Conservation (phyloP, 2,329 filamentous ascomycete genomes). For the Botryotinia calthae region DNA sequence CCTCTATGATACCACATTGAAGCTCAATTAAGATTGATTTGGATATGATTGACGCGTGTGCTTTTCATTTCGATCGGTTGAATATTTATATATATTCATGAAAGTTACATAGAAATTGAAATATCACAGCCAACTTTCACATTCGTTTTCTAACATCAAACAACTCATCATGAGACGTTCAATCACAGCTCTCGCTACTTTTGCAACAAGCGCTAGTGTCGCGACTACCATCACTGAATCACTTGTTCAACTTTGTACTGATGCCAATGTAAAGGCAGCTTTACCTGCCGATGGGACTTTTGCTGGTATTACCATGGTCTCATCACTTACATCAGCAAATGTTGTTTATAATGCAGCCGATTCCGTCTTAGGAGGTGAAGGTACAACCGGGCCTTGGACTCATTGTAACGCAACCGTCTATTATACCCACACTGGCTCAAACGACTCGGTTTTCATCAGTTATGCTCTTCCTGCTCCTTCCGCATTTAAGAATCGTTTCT, state of each 20-base stretch:
- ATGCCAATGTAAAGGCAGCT: not conserved
- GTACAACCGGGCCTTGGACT: constrained; percentile 36
- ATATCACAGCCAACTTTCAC: too few relatives aligned
- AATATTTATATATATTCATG: too few relatives aligned
- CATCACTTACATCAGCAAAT: constrained; percentile 41
- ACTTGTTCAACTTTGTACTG: constrained; percentile 1
- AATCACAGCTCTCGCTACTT: constrained; percentile 23
- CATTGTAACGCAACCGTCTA: constrained; percentile 49
- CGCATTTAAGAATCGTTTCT: constrained; percentile 46
- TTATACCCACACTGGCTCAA: constrained; percentile 45
- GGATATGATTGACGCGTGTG: too few relatives aligned
- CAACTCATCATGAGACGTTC: too few relatives aligned
- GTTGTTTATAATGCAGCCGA: constrained; percentile 37
- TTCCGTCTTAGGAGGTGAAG: constrained; percentile 21
- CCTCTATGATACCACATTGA: too few relatives aligned
- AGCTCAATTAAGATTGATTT: too few relatives aligned
- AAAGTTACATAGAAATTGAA: too few relatives aligned
- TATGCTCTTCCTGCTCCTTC: constrained; percentile 46
- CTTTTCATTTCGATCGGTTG: too few relatives aligned
- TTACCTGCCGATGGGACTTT: not conserved
- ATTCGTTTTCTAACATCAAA: too few relatives aligned
- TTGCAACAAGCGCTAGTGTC: too few relatives aligned
- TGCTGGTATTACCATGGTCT: constrained; percentile 29
- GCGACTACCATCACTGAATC: not conserved
- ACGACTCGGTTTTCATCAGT: constrained; percentile 39